A percentile compares a stretch with the other conserved stretches of the same genome.
phyloP scores from a whole-genome alignment of 257 asterid genomes.

The Solanum lycopersicoides region DNA sequence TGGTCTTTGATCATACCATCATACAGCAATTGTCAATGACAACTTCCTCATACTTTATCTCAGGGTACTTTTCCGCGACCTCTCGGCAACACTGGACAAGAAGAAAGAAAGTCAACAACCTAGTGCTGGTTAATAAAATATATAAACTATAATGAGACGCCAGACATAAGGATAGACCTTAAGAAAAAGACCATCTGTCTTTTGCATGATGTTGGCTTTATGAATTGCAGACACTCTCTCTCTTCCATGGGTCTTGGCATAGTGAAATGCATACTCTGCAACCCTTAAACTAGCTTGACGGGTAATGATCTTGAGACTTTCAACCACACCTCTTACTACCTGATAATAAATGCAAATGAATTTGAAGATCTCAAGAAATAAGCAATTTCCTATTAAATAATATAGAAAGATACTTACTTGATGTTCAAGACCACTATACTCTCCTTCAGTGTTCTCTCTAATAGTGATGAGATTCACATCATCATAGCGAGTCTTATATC shows the following conservation, averaged over 20 bases:
- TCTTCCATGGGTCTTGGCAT: slow-evolving; percentile 90
- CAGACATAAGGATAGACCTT: slow-evolving; percentile 38
- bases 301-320: slow-evolving; percentile 88
- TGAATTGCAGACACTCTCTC: slow-evolving; percentile 94
- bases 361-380: neutral
- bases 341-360: slow-evolving; percentile 14
- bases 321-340: slow-evolving; percentile 99
- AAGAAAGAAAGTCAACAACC: slow-evolving; percentile 15
- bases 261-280: slow-evolving; percentile 92
- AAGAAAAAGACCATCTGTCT: slow-evolving; percentile 96
- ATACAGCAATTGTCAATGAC: slow-evolving; percentile 92
- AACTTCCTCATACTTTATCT: slow-evolving; percentile 84
- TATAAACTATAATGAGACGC: neutral
- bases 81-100: slow-evolving; percentile 92
- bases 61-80: slow-evolving; percentile 92
- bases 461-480: slow-evolving; percentile 81
- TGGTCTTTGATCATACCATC: slow-evolving; percentile 47
- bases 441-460: slow-evolving; percentile 53
- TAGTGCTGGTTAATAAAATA: neutral
- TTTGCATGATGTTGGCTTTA: slow-evolving; percentile 98
- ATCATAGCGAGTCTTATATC: slow-evolving; percentile 89
- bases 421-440: slow-evolving; percentile 49
- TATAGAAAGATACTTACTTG: slow-evolving; percentile 18
- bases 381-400: neutral
- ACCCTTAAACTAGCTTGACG: slow-evolving; percentile 95